These are phyloP conservation scores for Cenchrus fungigraminus DNA, from an alignment of 176 grass and related monocot species.

Conservation along the genomic window DNA sequence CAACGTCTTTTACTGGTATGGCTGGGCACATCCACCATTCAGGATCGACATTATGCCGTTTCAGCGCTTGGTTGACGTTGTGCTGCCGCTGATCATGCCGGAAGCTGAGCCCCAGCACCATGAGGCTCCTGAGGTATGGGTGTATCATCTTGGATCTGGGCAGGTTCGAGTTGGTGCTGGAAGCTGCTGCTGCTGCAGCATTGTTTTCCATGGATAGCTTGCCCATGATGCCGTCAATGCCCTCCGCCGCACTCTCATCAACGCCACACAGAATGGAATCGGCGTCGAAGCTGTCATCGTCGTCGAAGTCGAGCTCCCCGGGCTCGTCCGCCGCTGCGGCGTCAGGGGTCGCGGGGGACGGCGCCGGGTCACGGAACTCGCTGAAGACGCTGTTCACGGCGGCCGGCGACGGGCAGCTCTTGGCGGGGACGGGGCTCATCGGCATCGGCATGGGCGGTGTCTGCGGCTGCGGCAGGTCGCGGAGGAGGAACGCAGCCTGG, in stretches of 20 bases:
- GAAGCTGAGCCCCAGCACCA: conserved; percentile 60
- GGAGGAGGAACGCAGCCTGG: conserved; percentile 74
- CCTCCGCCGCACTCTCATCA: conserved; percentile 54
- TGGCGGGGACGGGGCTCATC: conserved; percentile 26
- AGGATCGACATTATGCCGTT: conserved; percentile 54
- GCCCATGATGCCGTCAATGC: conserved; percentile 88
- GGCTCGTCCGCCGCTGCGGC: conserved; percentile 21
- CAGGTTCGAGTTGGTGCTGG: background rate
- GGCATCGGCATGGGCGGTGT: conserved; percentile 1
- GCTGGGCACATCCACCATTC: conserved; percentile 76
- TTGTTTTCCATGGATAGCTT: conserved; percentile 58
- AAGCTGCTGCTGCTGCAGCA: background rate
- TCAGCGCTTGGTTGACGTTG: conserved; percentile 55
- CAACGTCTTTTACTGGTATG: conserved; percentile 74
- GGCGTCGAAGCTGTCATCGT: conserved; percentile 65
- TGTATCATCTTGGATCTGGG: conserved; percentile 44
- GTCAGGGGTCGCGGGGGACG: conserved; percentile 40
- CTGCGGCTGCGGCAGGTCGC: conserved; percentile 22
- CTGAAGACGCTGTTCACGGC: conserved; percentile 52
- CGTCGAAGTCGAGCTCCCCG: conserved; percentile 53
- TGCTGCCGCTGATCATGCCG: background rate
- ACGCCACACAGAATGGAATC: conserved; percentile 65
- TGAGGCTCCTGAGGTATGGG: conserved; percentile 62
- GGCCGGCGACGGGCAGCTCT: conserved; percentile 43
- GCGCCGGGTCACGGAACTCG: conserved; percentile 54